Conservation (phyloP, 1,284 basidiomycete genomes). For the Chalciporus sp. region DNA sequence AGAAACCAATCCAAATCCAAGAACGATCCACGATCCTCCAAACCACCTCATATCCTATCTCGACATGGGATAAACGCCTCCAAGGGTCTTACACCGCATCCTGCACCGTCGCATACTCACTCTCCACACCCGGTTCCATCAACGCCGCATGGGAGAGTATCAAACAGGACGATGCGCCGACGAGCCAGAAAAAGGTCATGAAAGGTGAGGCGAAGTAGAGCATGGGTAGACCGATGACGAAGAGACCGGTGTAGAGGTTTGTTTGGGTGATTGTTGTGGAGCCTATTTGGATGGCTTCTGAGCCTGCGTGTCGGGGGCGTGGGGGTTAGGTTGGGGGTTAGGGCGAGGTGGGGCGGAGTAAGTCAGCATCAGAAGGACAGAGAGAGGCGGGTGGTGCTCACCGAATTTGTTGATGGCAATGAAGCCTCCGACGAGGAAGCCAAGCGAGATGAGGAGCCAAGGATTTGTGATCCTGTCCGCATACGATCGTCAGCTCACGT, state of each 20-base stretch:
- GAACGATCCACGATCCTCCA: too few species aligned
- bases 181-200: constrained; percentile 76
- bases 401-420: constrained; percentile 88
- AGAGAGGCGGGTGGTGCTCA: constrained; percentile 40
- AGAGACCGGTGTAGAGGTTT: constrained; percentile 77
- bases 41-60: too few species aligned
- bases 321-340: too few species aligned
- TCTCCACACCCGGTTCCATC: constrained; percentile 88
- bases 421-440: constrained; percentile 93
- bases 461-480: constrained; percentile 68
- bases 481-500: too few species aligned
- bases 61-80: too few species aligned
- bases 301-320: constrained; percentile 44
- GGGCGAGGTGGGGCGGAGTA: constrained; percentile 2
- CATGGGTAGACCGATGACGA: constrained; percentile 77
- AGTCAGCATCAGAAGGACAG: constrained; percentile 1
- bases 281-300: constrained; percentile 82
- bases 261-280: constrained; percentile 82
- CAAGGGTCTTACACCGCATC: constrained; percentile 61
- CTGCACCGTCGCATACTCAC: constrained; percentile 82
- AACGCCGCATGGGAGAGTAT: constrained; percentile 81
- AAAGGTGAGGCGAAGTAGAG: constrained; percentile 71
- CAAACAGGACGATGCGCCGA: constrained; percentile 73
- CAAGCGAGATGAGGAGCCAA: constrained; percentile 80
- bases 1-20: too few species aligned